These are phyloP conservation scores for Backusella tarrabulga DNA, from an alignment of 192 early-diverging fungal species.

Conservation along the genomic window DNA sequence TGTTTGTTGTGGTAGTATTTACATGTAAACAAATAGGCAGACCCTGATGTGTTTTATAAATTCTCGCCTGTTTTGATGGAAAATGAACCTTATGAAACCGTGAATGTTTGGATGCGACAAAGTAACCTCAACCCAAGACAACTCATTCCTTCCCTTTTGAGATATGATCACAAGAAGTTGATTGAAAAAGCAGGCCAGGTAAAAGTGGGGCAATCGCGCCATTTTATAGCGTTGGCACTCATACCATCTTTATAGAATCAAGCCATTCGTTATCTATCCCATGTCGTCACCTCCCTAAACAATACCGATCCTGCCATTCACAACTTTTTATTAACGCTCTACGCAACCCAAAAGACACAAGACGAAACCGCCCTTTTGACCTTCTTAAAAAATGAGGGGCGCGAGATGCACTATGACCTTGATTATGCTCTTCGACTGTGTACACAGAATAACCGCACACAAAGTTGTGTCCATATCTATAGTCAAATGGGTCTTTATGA, in stretches of 20 bases:
- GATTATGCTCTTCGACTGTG: slow-evolving; percentile 93
- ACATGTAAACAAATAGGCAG: slow-evolving; percentile 42
- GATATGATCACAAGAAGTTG: slow-evolving; percentile 62
- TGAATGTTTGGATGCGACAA: slow-evolving; percentile 85
- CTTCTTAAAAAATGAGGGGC: slow-evolving; percentile 76
- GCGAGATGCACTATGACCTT: slow-evolving; percentile 81
- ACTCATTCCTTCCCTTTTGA: slow-evolving; percentile 87
- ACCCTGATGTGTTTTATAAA: slow-evolving; percentile 84
- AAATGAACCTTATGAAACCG: slow-evolving; percentile 78
- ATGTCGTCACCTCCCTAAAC: slow-evolving; percentile 71
- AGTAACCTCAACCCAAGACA: slow-evolving; percentile 77
- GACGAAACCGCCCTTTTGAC: slow-evolving; percentile 71
- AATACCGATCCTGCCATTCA: slow-evolving; percentile 90
- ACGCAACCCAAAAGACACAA: slow-evolving; percentile 62
- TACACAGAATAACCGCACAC: slow-evolving; percentile 75
- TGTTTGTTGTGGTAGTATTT: neutral
- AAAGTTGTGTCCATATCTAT: slow-evolving; percentile 90
- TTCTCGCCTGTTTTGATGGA: slow-evolving; percentile 86
- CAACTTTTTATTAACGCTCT: slow-evolving; percentile 87
- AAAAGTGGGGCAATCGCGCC: neutral
- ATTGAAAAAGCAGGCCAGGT: slow-evolving; percentile 35
- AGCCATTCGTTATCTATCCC: slow-evolving; percentile 84
- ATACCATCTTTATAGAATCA: slow-evolving; percentile 58
- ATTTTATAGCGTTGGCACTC: too few relatives aligned
- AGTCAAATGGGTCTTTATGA: slow-evolving; percentile 85